Conservation (phyloP, 2,329 filamentous ascomycete species). For the Leptographium galeiforme region DNA sequence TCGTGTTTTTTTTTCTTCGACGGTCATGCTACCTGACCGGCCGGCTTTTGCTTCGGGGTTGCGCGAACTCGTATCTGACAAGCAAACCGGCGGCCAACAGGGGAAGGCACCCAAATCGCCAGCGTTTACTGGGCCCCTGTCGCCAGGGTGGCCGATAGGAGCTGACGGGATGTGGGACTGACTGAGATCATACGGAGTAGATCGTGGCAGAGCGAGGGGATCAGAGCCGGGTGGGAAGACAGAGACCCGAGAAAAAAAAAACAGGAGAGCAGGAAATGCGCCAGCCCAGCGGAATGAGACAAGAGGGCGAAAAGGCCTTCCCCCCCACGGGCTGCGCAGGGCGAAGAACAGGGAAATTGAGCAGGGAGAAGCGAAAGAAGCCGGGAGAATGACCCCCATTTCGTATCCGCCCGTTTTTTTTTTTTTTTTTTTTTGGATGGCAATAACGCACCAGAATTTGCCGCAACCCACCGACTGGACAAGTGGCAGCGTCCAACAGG, state of each 20-base stretch:
- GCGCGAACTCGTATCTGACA: too few species aligned
- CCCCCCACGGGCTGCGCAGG: too few species aligned
- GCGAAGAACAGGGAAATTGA: not conserved
- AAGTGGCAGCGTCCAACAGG: constrained; percentile 17
- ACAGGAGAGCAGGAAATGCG: not conserved
- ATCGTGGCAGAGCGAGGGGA: not conserved
- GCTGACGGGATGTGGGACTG: not conserved
- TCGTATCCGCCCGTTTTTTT: not conserved
- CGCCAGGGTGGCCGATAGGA: not conserved
- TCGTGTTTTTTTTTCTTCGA: not conserved
- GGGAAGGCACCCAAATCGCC: not conserved
- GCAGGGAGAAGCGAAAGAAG: not conserved
- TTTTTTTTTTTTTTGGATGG: too few species aligned
- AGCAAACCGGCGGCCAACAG: not conserved
- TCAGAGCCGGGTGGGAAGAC: not conserved
- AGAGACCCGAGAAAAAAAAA: not conserved
- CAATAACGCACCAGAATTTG: not conserved
- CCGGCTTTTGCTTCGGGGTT: not conserved
- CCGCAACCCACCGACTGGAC: constrained; percentile 18
- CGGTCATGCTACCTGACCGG: not conserved
- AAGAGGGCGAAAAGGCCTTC: not conserved
- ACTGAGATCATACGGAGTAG: not conserved
- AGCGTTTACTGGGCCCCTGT: not conserved
- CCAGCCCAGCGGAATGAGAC: not conserved
- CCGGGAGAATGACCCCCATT: not conserved